Evolutionary conservation across 306 rosid species (phyloP).

Genomic region (Phaseolus lunatus): DNA sequence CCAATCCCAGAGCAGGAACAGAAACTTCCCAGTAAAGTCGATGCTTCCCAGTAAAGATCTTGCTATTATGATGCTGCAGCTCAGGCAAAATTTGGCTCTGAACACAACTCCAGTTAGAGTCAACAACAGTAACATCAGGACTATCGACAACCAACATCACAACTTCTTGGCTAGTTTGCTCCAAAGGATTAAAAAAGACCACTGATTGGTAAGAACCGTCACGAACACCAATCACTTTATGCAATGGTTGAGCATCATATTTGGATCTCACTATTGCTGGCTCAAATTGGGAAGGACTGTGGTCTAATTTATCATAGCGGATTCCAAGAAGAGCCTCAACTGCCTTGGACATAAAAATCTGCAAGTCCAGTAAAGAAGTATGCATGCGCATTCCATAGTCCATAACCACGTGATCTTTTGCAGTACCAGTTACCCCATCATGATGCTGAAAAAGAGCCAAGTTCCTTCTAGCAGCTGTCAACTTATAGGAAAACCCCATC

Average conservation of each 20-base stretch:
- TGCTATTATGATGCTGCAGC: constrained; percentile 71
- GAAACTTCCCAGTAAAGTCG: constrained; percentile 83
- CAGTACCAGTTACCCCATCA: constrained; percentile 99
- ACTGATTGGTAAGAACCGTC: constrained; percentile 75
- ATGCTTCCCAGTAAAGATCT: constrained; percentile 83
- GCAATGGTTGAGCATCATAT: constrained; percentile 88
- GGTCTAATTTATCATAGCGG: constrained; percentile 79
- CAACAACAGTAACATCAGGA: constrained; percentile 79
- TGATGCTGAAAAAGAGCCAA: constrained; percentile 99
- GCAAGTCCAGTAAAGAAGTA: constrained; percentile 89
- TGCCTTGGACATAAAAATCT: constrained; percentile 88
- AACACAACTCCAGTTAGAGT: constrained; percentile 79
- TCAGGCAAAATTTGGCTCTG: constrained; percentile 90
- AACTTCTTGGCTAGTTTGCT: constrained; percentile 91
- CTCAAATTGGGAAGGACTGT: constrained; percentile 79
- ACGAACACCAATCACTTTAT: constrained; percentile 66
- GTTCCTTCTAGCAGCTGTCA: constrained; percentile 98
- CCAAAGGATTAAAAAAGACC: constrained; percentile 75
- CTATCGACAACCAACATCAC: constrained; percentile 80
- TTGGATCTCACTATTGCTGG: constrained; percentile 82
- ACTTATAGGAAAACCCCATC: constrained; percentile 77
- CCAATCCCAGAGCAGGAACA: constrained; percentile 90
- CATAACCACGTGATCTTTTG: constrained; percentile 89
- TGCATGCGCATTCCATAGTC: constrained; percentile 97
- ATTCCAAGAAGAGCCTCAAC: constrained; percentile 87